Conservation (phyloP, 495 filamentous ascomycete genomes). For the Pseudoneurospora amorphoporcata region DNA sequence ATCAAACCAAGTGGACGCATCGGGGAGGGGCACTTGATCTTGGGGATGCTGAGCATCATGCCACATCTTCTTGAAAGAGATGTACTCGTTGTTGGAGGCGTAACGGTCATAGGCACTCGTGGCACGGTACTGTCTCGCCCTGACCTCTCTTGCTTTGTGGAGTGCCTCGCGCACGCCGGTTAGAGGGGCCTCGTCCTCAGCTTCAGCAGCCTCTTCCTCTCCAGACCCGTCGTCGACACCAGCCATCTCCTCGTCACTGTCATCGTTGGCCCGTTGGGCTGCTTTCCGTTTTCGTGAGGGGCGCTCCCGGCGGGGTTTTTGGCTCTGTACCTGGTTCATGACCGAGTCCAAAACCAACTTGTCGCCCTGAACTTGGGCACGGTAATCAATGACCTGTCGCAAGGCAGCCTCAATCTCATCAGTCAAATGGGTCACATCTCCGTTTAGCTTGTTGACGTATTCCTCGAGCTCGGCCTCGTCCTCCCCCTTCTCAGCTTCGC, state of each 20-base stretch:
- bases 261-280: slow-evolving; percentile 7
- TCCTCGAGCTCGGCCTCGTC: slow-evolving; percentile 28
- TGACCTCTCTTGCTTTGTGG: slow-evolving; percentile 23
- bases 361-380: slow-evolving; percentile 37
- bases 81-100: slow-evolving; percentile 67
- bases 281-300: background rate
- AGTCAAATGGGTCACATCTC: slow-evolving; percentile 28
- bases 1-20: slow-evolving; percentile 64
- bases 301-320: slow-evolving; percentile 23
- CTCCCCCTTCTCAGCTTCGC: slow-evolving; percentile 28
- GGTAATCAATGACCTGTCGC: slow-evolving; percentile 34
- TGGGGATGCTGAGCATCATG: slow-evolving; percentile 64
- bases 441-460: slow-evolving; percentile 25
- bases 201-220: slow-evolving; percentile 12
- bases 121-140: slow-evolving; percentile 26
- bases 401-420: slow-evolving; percentile 31
- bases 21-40: slow-evolving; percentile 54
- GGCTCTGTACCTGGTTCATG: slow-evolving; percentile 37
- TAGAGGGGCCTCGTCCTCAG: slow-evolving; percentile 9
- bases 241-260: slow-evolving; percentile 17
- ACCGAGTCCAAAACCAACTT: slow-evolving; percentile 29
- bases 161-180: slow-evolving; percentile 25
- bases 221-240: slow-evolving; percentile 36
- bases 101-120: slow-evolving; percentile 45
- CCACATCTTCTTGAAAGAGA: slow-evolving; percentile 63